Evolutionary conservation across 106 monocot genomes (phyloP), one percentile per base, ranked within the genome.

Genomic region (Narthecium ossifragum): DNA sequence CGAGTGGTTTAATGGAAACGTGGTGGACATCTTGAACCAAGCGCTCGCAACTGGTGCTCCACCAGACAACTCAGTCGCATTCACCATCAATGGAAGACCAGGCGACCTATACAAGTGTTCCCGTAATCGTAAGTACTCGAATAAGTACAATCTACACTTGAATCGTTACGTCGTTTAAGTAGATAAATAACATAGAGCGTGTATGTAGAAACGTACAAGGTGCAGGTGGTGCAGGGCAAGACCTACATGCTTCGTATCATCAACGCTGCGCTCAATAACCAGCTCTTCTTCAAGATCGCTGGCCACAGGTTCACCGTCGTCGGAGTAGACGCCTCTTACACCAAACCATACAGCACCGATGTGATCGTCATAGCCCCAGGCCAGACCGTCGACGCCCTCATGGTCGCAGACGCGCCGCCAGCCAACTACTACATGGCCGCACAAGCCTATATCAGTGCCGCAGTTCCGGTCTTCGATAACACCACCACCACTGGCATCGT

Each of bases 1-100:
- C 11, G 74, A 74, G 24, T 74, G 74, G 74, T 74, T 61, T 64
- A 61, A 74, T 27, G 53, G 53, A 15, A 62, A 58, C 22, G 37
- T 23, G 10, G 37, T 58, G 23, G 37, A 58, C 20, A 26, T 58
- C 2, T 12, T 37, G 9, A 58, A 12, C 15, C 22, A 34, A 58
- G 33, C 58, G 2, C 20, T 37, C 21, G 37, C 34, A 13, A 37
- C 2, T 22, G 58, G 58, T 10, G 37, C 18, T 6, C 17, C 58
- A 2, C 58, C 58, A 5, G 38, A 58, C 15, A 22, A n/a, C 37
- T 58, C 58, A 2, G 21, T 37, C 24, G 58, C 58, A 58, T 37
- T 4, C 37, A 37, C 58, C 22, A 58, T 34, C 22, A 58, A 58
- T 24, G 58, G 36, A 37, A 34, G 17, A 14, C 58, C 72, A 20